These are phyloP conservation scores for Pogostemon cablin DNA, from an alignment of 257 asterid species.

Conservation along the genomic window DNA sequence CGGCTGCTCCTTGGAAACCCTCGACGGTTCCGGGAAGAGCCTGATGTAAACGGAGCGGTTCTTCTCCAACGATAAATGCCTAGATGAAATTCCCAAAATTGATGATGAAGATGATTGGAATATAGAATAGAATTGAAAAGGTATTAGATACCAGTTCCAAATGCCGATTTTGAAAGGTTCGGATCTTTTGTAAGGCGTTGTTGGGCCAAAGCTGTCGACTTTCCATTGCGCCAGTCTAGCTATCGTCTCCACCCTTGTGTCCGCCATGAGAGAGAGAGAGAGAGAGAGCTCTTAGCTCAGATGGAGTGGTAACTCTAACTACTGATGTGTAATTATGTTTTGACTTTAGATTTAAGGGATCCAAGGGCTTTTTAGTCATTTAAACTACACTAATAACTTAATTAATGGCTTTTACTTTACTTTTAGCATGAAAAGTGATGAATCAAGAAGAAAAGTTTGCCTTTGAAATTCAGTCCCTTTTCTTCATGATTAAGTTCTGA, in stretches of 20 bases:
- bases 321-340: background rate
- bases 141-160: conserved; percentile 77
- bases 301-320: background rate
- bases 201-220: conserved; percentile 68
- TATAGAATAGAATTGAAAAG: background rate
- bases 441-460: conserved; percentile 46
- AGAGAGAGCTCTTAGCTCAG: background rate
- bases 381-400: too few relatives aligned
- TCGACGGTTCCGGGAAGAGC: conserved; percentile 78
- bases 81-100: conserved; percentile 24
- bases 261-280: conserved; percentile 47
- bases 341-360: conserved; percentile 18
- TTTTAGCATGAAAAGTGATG: conserved; percentile 45
- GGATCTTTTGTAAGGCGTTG: conserved; percentile 76
- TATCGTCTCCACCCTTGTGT: conserved; percentile 81
- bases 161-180: conserved; percentile 91
- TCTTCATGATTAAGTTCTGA: too few relatives aligned
- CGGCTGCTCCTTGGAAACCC: conserved; percentile 83
- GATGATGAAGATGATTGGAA: conserved; percentile 17
- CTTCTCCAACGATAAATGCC: conserved; percentile 80
- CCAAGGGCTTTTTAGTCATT: conserved; percentile 27
- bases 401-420: conserved; percentile 76
- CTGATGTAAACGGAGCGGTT: conserved; percentile 71
- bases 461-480: too few relatives aligned
- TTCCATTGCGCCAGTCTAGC: conserved; percentile 95